phyloP scores from a whole-genome alignment of 164 flowering plant genomes.

The Magnolia changhungtana region DNA sequence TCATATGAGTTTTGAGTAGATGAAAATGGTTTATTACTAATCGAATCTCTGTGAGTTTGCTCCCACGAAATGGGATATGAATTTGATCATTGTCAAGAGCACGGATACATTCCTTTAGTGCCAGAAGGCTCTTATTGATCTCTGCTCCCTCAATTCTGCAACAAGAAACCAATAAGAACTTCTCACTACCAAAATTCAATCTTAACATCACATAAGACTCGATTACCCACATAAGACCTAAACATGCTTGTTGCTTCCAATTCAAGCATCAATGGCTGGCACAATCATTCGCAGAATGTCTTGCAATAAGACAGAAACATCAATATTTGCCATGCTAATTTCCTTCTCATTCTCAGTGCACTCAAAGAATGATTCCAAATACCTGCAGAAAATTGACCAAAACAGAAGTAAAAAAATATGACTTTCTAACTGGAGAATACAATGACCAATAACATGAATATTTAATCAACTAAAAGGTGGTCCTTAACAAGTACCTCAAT shows the following conservation, averaged over 20 bases:
- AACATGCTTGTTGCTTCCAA: background rate
- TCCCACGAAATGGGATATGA: constrained; percentile 97
- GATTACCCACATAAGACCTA: constrained; percentile 11
- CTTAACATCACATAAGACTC: too few species aligned
- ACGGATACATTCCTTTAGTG: constrained; percentile 98
- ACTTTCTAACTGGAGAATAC: background rate
- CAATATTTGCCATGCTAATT: constrained; percentile 64
- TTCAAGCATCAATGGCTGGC: background rate
- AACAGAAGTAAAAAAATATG: background rate
- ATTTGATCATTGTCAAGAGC: constrained; percentile 97
- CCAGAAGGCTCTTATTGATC: constrained; percentile 27
- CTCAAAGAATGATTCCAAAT: constrained; percentile 49
- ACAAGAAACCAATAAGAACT: too few species aligned
- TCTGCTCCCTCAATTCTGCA: too few species aligned
- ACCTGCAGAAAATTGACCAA: constrained; percentile 32
- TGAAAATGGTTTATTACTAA: constrained; percentile 28
- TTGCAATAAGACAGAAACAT: too few species aligned
- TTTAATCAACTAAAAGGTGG: background rate
- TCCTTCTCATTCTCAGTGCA: constrained; percentile 55
- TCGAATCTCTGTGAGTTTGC: constrained; percentile 85
- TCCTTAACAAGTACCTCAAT: constrained; percentile 41
- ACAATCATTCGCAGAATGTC: background rate
- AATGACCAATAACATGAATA: background rate
- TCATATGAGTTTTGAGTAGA: constrained; percentile 44
- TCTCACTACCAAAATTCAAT: too few species aligned